A percentile compares a stretch with the other conserved stretches of the same genome.
Evolutionary conservation across 2,329 filamentous ascomycete species (phyloP).

Genomic region (Aureobasidium leucospermi): DNA sequence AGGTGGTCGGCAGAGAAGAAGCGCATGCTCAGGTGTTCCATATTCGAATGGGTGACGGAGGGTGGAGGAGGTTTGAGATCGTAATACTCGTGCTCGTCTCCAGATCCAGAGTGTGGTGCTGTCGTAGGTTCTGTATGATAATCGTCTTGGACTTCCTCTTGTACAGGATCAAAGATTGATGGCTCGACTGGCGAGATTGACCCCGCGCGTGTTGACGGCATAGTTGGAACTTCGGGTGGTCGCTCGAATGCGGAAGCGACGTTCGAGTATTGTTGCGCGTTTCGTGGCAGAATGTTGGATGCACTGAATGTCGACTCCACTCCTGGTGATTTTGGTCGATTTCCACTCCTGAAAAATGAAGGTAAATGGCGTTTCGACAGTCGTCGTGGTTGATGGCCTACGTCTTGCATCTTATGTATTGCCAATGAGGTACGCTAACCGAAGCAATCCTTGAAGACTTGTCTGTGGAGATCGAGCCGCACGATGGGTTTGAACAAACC

Average conservation of each 20-base stretch:
- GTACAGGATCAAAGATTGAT: conserved; percentile 22
- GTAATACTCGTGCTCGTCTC: conserved; percentile 26
- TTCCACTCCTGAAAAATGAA: conserved; percentile 1
- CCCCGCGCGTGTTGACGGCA: conserved; percentile 7
- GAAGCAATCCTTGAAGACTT: not conserved
- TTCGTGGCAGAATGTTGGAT: conserved; percentile 12
- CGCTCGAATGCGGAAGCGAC: not conserved
- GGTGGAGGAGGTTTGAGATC: conserved; percentile 37
- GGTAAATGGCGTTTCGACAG: not conserved
- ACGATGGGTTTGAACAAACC: not conserved
- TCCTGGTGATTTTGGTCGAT: not conserved
- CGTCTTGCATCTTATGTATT: conserved; percentile 6
- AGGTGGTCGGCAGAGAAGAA: conserved; percentile 39
- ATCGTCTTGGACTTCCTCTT: not conserved
- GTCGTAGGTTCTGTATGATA: conserved; percentile 21
- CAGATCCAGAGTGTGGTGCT: conserved; percentile 15
- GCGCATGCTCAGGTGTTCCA: conserved; percentile 31
- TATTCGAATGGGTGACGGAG: conserved; percentile 21
- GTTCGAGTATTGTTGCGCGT: not conserved
- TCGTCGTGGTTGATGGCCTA: not conserved
- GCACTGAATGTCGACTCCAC: conserved; percentile 14
- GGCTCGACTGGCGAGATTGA: not conserved
- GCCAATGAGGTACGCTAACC: not conserved
- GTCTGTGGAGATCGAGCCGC: not conserved
- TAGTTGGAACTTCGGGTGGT: conserved; percentile 13